A percentile compares a stretch with the other conserved stretches of the same genome.
These are phyloP conservation scores for Lachancea kluyveri DNA, from an alignment of 805 yeast species.

Conservation along the genomic window DNA sequence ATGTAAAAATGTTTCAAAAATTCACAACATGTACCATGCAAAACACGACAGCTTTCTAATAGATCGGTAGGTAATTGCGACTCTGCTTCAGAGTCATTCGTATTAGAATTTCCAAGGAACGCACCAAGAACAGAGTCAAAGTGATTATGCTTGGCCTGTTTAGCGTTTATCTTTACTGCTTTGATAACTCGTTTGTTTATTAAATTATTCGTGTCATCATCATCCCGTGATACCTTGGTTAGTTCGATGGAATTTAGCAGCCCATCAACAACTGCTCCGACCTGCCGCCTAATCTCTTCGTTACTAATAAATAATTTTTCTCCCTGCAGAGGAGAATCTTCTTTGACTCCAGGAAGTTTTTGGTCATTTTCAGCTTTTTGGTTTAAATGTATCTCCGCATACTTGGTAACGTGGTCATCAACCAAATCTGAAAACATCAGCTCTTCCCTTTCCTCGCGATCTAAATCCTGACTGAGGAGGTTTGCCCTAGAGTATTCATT, in stretches of 20 bases:
- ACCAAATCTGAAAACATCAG: conserved; percentile 47
- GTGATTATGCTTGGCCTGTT: conserved; percentile 39
- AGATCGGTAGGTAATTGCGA: conserved; percentile 31
- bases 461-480: conserved; percentile 33
- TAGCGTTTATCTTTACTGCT: conserved; percentile 47
- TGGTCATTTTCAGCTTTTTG: conserved; percentile 11
- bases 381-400: conserved; percentile 42
- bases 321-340: background rate
- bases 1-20: conserved; percentile 72
- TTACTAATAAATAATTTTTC: background rate
- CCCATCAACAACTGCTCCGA: conserved; percentile 13
- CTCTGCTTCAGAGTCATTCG: conserved; percentile 27
- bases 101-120: conserved; percentile 15
- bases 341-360: background rate
- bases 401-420: conserved; percentile 41
- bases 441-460: conserved; percentile 38
- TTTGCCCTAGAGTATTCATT: conserved; percentile 35
- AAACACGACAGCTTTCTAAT: conserved; percentile 47
- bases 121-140: conserved; percentile 22
- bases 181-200: conserved; percentile 36
- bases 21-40: conserved; percentile 70
- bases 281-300: conserved; percentile 18
- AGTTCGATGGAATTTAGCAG: conserved; percentile 23
- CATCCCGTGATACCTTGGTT: conserved; percentile 21
- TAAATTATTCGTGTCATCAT: conserved; percentile 21